phyloP scores from a whole-genome alignment of 2,329 filamentous ascomycete genomes.

The Colletotrichum sp. region DNA sequence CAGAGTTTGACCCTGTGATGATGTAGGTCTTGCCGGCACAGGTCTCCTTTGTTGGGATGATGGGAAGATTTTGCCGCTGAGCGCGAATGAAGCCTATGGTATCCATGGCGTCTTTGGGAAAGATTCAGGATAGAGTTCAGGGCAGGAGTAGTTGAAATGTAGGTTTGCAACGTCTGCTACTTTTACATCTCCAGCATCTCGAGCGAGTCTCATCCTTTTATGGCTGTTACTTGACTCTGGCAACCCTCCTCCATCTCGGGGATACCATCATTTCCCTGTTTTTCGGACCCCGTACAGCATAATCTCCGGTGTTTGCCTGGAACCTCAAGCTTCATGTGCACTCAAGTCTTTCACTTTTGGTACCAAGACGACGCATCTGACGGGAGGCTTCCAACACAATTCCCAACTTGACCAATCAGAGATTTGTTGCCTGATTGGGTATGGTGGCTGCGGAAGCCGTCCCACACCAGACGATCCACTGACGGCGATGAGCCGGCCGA shows the following conservation, averaged over 20 bases:
- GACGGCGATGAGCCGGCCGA: background rate
- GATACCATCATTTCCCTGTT: background rate
- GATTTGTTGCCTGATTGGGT: background rate
- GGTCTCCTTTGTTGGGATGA: background rate
- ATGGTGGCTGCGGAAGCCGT: background rate
- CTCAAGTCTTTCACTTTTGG: background rate
- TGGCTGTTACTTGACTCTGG: background rate
- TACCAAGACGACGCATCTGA: background rate
- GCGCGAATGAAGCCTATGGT: background rate
- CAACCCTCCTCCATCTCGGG: background rate
- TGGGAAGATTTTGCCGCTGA: background rate
- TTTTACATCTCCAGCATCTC: background rate
- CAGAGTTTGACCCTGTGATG: background rate
- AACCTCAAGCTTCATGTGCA: background rate
- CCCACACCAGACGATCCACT: background rate
- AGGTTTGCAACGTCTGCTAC: background rate
- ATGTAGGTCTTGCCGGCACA: background rate
- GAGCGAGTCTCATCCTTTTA: background rate
- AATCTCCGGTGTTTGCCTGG: background rate
- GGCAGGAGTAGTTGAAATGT: background rate
- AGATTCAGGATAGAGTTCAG: accelerated
- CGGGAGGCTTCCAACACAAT: background rate
- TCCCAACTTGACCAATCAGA: background rate
- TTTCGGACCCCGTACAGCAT: background rate
- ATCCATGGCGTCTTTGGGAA: background rate